Conservation (phyloP, 2,329 filamentous ascomycete species). For the Alternaria gaisen region DNA sequence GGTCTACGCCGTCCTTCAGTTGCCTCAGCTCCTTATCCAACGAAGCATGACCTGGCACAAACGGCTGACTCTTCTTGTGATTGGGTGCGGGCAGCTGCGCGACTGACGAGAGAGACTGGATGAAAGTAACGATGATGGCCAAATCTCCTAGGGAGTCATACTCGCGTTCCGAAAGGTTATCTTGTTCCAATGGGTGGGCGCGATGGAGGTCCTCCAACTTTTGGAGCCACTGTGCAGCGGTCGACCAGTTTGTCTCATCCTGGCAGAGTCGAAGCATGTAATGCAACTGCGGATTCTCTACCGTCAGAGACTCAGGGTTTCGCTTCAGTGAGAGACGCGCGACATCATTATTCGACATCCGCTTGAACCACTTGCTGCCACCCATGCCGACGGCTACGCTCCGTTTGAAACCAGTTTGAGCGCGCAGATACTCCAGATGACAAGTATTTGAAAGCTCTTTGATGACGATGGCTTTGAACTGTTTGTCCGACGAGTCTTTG, state of each 20-base stretch:
- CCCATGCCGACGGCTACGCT: conserved; percentile 50
- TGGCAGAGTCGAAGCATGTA: conserved; percentile 59
- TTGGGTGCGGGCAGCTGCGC: conserved; percentile 50
- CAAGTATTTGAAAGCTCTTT: conserved; percentile 59
- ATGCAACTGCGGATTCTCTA: conserved; percentile 51
- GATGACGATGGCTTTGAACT: conserved; percentile 48
- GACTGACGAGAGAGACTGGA: conserved; percentile 50
- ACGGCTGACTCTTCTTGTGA: conserved; percentile 54
- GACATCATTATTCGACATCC: conserved; percentile 42
- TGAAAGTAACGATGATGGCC: conserved; percentile 52
- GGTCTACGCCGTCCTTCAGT: conserved; percentile 37
- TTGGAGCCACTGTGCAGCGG: conserved; percentile 54
- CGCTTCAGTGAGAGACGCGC: conserved; percentile 54
- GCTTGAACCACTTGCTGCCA: conserved; percentile 54
- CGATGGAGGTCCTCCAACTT: conserved; percentile 54
- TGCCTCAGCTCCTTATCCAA: conserved; percentile 53
- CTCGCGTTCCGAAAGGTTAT: conserved; percentile 48
- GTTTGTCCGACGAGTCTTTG: conserved; percentile 36
- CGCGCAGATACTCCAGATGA: conserved; percentile 55
- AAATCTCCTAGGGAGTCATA: conserved; percentile 50
- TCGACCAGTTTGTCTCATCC: conserved; percentile 44
- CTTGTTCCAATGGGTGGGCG: conserved; percentile 44
- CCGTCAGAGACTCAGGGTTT: conserved; percentile 53
- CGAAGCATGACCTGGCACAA: conserved; percentile 44
- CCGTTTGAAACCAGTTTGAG: conserved; percentile 54